These are phyloP conservation scores for Saccharomycopsis capsularis DNA, from an alignment of 805 yeast species.

Conservation along the genomic window DNA sequence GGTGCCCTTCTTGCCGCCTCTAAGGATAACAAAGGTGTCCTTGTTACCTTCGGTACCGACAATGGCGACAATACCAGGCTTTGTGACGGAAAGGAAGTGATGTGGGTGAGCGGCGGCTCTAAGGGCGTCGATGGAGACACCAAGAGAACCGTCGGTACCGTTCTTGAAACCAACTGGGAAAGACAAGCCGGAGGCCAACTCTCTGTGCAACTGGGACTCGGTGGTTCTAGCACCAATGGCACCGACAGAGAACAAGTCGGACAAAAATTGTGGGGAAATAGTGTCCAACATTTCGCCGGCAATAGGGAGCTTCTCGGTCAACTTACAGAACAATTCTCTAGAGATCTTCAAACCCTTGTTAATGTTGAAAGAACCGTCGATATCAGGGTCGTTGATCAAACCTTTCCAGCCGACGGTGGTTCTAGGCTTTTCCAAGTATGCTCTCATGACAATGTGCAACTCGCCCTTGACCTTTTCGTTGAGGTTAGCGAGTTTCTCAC, in stretches of 20 bases:
- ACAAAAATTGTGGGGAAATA: constrained; percentile 90
- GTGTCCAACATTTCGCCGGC: constrained; percentile 98
- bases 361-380: constrained; percentile 86
- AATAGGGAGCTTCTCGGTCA: constrained; percentile 83
- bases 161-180: constrained; percentile 98
- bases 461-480: constrained; percentile 70
- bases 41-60: constrained; percentile 94
- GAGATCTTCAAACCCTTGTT: constrained; percentile 89
- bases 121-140: constrained; percentile 91
- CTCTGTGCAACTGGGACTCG: constrained; percentile 96
- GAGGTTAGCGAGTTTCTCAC: constrained; percentile 55
- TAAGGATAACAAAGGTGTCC: constrained; percentile 85
- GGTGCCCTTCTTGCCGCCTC: constrained; percentile 95
- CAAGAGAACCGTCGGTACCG: constrained; percentile 94
- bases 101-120: constrained; percentile 88
- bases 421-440: constrained; percentile 96
- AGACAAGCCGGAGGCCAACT: constrained; percentile 93
- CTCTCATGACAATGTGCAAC: constrained; percentile 87
- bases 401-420: constrained; percentile 99
- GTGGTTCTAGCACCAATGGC: constrained; percentile 99
- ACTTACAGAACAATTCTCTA: constrained; percentile 74
- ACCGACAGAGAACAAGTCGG: constrained; percentile 87
- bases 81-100: constrained; percentile 95
- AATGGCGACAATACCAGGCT: constrained; percentile 94
- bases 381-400: constrained; percentile 91